phyloP scores from a whole-genome alignment of 169 alveolate genomes.

The Sarcocystis neurona region DNA sequence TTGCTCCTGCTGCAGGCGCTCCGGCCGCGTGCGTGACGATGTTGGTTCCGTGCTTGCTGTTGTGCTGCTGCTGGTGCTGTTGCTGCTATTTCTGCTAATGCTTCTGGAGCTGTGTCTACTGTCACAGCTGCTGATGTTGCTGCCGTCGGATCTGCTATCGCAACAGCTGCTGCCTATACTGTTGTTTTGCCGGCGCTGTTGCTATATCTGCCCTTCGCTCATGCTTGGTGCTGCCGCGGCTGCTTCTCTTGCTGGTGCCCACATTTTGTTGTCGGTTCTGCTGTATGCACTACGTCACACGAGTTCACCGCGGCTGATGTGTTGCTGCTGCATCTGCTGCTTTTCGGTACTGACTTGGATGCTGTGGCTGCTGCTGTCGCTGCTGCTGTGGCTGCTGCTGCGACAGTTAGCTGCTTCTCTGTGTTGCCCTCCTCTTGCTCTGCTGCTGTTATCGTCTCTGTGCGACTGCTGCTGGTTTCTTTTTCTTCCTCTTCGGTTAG shows the following conservation, averaged over 20 bases:
- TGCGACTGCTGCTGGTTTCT: neutral
- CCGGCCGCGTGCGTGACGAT: too few relatives aligned
- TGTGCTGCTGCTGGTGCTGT: too few relatives aligned
- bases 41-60: too few relatives aligned
- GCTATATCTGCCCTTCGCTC: neutral
- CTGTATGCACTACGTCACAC: neutral
- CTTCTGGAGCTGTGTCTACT: too few relatives aligned
- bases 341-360: neutral
- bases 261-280: neutral
- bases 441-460: neutral
- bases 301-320: neutral
- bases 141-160: too few relatives aligned
- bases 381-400: neutral
- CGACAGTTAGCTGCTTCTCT: neutral
- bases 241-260: neutral
- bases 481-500: too few relatives aligned
- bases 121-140: too few relatives aligned
- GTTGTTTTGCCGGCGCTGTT: neutral
- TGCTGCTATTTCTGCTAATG: too few relatives aligned
- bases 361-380: neutral
- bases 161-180: too few relatives aligned
- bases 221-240: neutral
- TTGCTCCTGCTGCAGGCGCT: too few relatives aligned
- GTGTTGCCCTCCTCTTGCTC: neutral
- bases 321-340: neutral